phyloP scores from a whole-genome alignment of 2,329 filamentous ascomycete species.

The Zasmidium cellare region DNA sequence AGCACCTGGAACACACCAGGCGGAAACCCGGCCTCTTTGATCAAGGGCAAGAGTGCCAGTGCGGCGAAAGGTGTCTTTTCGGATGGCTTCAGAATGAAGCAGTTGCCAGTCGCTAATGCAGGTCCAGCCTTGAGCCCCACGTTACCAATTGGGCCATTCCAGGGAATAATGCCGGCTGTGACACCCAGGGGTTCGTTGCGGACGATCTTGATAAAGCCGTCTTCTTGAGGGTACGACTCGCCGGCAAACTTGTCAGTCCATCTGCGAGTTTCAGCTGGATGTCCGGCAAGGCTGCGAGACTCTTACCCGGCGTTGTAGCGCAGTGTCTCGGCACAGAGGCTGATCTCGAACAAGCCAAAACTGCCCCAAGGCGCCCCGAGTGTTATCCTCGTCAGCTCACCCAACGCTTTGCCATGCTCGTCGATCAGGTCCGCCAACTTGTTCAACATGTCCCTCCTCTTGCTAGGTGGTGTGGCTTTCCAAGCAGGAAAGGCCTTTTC shows the following conservation, averaged over 20 bases:
- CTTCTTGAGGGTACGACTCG: conserved; percentile 24
- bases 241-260: conserved; percentile 25
- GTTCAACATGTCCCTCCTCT: conserved; percentile 68
- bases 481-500: conserved; percentile 66
- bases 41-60: conserved; percentile 61
- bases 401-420: conserved; percentile 54
- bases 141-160: conserved; percentile 72
- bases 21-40: conserved; percentile 61
- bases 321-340: conserved; percentile 41
- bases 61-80: conserved; percentile 58
- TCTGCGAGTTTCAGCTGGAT: neutral
- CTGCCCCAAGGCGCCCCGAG: conserved; percentile 48
- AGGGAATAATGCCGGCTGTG: conserved; percentile 59
- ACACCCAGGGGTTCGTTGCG: conserved; percentile 37
- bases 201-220: conserved; percentile 42
- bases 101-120: conserved; percentile 56
- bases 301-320: conserved; percentile 37
- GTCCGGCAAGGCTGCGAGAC: neutral
- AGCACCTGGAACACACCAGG: conserved; percentile 58
- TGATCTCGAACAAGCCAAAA: conserved; percentile 49
- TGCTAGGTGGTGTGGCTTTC: conserved; percentile 59
- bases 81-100: conserved; percentile 50
- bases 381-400: conserved; percentile 48
- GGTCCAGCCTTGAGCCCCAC: conserved; percentile 75
- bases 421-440: conserved; percentile 57